Evolutionary conservation across 192 early-diverging fungal species (phyloP).

Genomic region (Coemansia sp.): DNA sequence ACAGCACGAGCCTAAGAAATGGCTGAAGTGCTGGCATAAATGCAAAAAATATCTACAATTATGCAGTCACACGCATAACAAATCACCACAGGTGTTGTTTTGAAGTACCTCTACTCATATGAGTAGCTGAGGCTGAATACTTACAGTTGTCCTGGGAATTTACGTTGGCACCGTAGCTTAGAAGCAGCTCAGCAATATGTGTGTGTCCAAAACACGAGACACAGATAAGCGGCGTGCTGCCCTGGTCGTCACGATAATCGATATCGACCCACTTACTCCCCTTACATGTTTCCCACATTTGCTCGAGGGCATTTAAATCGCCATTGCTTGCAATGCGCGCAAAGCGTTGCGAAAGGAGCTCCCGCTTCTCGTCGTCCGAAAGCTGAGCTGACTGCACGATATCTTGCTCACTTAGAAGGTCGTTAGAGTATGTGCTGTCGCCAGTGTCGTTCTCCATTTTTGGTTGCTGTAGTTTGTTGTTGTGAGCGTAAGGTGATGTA

Average conservation of each 20-base stretch:
- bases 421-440: conserved; percentile 21
- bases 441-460: conserved; percentile 24
- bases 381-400: conserved; percentile 42
- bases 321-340: conserved; percentile 72
- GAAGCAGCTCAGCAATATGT: conserved; percentile 64
- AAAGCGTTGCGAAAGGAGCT: conserved; percentile 63
- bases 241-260: conserved; percentile 81
- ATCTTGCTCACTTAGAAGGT: conserved; percentile 35
- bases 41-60: too few relatives aligned
- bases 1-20: too few relatives aligned
- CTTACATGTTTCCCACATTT: conserved; percentile 58
- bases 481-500: conserved; percentile 1
- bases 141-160: conserved; percentile 79
- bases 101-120: too few relatives aligned
- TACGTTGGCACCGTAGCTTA: conserved; percentile 71
- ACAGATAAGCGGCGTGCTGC: conserved; percentile 83
- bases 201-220: conserved; percentile 84
- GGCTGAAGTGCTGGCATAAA: neutral
- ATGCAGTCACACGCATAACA: too few relatives aligned
- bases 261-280: conserved; percentile 65
- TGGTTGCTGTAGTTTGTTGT: neutral
- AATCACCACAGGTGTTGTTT: too few relatives aligned
- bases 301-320: conserved; percentile 60
- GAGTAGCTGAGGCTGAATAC: conserved; percentile 13
- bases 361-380: conserved; percentile 55